These are phyloP conservation scores for Fomitopsis betulina DNA, from an alignment of 1,284 basidiomycete genomes.

Conservation along the genomic window DNA sequence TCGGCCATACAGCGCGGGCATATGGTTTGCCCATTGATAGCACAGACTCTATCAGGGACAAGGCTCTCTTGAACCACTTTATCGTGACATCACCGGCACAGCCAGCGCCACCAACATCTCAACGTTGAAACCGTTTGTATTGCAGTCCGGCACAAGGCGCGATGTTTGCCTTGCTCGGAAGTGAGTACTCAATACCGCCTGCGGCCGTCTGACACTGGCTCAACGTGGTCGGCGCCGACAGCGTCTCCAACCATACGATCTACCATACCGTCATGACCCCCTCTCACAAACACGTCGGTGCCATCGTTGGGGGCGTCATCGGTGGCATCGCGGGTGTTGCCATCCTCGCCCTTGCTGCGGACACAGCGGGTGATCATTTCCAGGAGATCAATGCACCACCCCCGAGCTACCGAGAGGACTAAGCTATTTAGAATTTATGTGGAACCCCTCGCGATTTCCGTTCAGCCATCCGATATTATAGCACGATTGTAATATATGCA, in stretches of 20 bases:
- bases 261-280: background rate
- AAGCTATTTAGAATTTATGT: no score
- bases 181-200: no score
- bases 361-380: no score
- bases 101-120: constrained; percentile 14
- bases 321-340: constrained; percentile 12
- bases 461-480: no score
- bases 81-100: constrained; percentile 10
- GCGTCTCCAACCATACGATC: constrained; percentile 13
- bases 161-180: constrained; percentile 17
- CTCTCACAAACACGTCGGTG: constrained; percentile 1
- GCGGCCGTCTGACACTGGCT: no score
- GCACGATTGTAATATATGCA: no score
- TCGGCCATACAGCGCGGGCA: background rate
- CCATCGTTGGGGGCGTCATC: constrained; percentile 16
- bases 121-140: no score
- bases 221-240: no score
- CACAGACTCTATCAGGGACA: constrained; percentile 2
- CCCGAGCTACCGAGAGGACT: no score
- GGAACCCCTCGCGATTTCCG: no score
- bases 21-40: constrained; percentile 16
- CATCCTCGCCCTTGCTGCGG: background rate
- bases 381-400: no score
- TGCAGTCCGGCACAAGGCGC: constrained; percentile 17
- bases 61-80: background rate